phyloP scores from a whole-genome alignment of 73 alveolate species.

The Paramecium tetraurelia region DNA sequence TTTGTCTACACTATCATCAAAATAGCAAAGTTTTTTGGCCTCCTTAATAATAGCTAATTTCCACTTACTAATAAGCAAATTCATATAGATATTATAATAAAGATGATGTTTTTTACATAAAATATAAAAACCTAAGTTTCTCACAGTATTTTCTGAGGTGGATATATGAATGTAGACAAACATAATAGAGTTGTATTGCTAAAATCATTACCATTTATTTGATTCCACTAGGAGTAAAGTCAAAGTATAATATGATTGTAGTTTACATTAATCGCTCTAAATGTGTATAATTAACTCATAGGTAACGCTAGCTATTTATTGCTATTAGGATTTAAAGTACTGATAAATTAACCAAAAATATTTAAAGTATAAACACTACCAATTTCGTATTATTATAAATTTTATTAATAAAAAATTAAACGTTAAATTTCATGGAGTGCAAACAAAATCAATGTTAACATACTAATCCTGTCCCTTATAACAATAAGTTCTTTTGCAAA shows the following conservation, averaged over 20 bases:
- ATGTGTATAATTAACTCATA: background rate
- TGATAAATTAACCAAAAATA: background rate
- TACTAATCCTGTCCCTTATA: background rate
- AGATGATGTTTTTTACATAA: background rate
- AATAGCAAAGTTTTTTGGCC: background rate
- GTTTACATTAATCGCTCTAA: background rate
- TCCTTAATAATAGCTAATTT: background rate
- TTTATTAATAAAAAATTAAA: background rate
- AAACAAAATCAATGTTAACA: background rate
- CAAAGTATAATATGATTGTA: background rate
- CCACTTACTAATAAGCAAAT: background rate
- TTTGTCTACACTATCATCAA: background rate
- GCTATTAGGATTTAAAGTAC: background rate
- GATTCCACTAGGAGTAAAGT: background rate
- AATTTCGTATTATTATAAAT: background rate
- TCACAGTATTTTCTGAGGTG: background rate
- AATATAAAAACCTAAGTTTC: background rate
- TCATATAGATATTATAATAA: background rate
- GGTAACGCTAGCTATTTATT: background rate
- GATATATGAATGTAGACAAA: background rate
- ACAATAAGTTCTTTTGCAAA: background rate
- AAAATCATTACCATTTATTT: background rate
- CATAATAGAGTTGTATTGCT: background rate
- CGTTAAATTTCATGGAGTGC: constrained; percentile 24
- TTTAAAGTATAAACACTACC: background rate